Evolutionary conservation across 2,329 filamentous ascomycete species (phyloP).

Genomic region (Epichloe glyceriae): DNA sequence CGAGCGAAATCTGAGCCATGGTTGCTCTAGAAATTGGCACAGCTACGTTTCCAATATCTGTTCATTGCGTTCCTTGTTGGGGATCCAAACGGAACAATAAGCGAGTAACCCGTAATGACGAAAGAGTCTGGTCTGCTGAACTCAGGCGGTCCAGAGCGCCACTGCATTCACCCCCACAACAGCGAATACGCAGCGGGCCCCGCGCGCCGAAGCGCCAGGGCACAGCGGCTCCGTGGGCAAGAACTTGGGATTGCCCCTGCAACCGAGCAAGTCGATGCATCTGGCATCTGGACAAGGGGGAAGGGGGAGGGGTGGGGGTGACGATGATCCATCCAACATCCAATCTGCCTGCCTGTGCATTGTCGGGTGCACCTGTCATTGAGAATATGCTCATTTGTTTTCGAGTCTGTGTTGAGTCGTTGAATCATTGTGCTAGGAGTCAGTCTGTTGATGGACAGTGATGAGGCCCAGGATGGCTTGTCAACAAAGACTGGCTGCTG

Average conservation of each 20-base stretch:
- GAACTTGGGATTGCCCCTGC: neutral
- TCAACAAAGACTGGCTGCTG: no score
- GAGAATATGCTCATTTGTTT: no score
- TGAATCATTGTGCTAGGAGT: no score
- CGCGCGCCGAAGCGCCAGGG: conserved; percentile 1
- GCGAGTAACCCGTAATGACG: neutral
- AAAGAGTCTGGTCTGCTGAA: neutral
- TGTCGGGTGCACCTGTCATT: no score
- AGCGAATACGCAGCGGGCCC: neutral
- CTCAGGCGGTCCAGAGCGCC: neutral
- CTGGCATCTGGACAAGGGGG: neutral
- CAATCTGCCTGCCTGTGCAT: neutral
- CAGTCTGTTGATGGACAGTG: no score
- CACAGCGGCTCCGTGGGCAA: neutral
- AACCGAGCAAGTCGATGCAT: neutral
- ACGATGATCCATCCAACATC: neutral
- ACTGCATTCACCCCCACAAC: neutral
- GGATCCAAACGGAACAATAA: neutral
- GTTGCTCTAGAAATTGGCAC: no score
- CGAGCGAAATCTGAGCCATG: no score
- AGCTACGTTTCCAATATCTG: neutral
- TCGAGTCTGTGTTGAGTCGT: no score
- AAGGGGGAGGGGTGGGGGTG: neutral
- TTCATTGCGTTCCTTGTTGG: neutral
- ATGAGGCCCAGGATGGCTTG: no score